These are phyloP conservation scores for Neoconidiobolus thromboides DNA, from an alignment of 371 early-diverging fungal species.

Conservation along the genomic window DNA sequence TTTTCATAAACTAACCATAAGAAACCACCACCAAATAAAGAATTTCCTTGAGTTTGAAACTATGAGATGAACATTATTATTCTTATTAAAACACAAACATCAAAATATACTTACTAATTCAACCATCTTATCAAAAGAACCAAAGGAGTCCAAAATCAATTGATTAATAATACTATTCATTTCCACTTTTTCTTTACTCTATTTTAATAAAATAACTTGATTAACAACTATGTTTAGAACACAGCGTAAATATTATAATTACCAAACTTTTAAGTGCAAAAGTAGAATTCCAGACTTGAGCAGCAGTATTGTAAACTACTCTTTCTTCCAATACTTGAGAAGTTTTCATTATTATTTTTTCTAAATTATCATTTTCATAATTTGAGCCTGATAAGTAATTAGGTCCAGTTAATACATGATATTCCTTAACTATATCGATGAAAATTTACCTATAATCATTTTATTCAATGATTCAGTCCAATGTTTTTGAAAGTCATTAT, in stretches of 20 bases:
- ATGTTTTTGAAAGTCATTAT: constrained; percentile 2
- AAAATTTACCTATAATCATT: constrained; percentile 3
- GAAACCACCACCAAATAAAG: constrained; percentile 5
- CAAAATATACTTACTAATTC: background rate
- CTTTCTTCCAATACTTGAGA: background rate
- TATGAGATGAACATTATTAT: background rate
- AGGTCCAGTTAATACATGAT: too few species aligned
- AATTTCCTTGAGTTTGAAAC: background rate
- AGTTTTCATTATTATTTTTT: background rate
- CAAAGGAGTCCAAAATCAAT: background rate
- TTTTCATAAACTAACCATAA: background rate
- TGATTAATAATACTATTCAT: background rate
- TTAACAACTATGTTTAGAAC: too few species aligned
- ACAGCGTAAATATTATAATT: background rate
- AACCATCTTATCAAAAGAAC: background rate
- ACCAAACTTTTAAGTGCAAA: background rate
- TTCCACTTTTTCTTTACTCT: background rate
- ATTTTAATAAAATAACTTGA: background rate
- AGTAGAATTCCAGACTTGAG: constrained; percentile 2
- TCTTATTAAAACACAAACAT: background rate
- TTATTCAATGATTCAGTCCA: constrained; percentile 5
- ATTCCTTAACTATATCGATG: background rate
- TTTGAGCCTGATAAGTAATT: background rate
- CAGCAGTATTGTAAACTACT: constrained; percentile 4
- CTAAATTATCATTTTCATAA: background rate